Conservation (phyloP, 192 early-diverging fungal genomes). For the Linnemannia hyalina region DNA sequence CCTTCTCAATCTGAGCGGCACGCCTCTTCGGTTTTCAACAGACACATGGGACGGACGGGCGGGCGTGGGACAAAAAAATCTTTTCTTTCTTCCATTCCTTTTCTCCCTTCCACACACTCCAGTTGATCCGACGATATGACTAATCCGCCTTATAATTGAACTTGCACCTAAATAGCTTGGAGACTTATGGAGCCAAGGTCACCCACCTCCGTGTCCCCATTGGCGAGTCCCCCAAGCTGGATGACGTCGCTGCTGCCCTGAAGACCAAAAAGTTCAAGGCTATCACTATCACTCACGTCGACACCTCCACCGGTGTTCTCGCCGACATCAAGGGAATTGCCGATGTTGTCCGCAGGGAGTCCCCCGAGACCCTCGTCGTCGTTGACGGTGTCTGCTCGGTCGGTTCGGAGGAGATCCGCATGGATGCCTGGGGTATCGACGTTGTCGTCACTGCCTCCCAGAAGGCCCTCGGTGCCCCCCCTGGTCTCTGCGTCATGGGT, state of each 20-base stretch:
- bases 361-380: constrained; percentile 90
- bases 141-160: background rate
- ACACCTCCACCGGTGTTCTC: constrained; percentile 96
- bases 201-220: constrained; percentile 78
- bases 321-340: constrained; percentile 84
- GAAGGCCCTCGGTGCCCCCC: constrained; percentile 95
- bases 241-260: constrained; percentile 76
- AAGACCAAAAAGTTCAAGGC: constrained; percentile 80
- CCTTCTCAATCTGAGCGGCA: background rate
- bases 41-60: background rate
- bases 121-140: background rate
- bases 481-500: constrained; percentile 92
- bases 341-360: constrained; percentile 76
- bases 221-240: constrained; percentile 78
- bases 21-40: background rate
- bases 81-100: background rate
- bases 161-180: constrained; percentile 65
- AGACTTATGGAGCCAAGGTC: constrained; percentile 91
- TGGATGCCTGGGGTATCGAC: constrained; percentile 94
- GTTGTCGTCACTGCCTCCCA: constrained; percentile 94
- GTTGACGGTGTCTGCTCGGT: constrained; percentile 98
- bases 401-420: constrained; percentile 91
- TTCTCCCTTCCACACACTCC: background rate
- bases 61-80: background rate
- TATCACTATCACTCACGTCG: constrained; percentile 94